A percentile compares a stretch with the other conserved stretches of the same genome.
phyloP scores from a whole-genome alignment of 1,139 yeast species.

The Pichia sp. region DNA sequence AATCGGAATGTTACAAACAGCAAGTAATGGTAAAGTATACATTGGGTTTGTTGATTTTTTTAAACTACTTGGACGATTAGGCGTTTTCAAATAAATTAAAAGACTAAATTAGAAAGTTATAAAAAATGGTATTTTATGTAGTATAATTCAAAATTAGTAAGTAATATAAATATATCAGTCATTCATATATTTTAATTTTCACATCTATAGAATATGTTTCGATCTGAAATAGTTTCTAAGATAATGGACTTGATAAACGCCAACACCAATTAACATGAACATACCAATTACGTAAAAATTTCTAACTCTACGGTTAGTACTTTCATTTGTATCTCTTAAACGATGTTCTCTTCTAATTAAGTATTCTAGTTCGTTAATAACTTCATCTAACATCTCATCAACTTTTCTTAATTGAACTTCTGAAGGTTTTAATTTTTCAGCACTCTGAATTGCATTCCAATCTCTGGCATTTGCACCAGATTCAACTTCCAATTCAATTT shows the following conservation, averaged over 20 bases:
- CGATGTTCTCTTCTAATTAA: conserved; percentile 82
- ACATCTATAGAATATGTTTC: conserved; percentile 72
- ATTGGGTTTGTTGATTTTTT: conserved; percentile 39
- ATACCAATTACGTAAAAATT: conserved; percentile 71
- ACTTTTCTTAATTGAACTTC: conserved; percentile 84
- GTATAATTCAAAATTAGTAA: not conserved
- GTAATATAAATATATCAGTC: not conserved
- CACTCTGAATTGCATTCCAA: conserved; percentile 92
- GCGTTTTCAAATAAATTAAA: conserved; percentile 26
- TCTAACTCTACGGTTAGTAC: conserved; percentile 82
- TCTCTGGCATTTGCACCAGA: conserved; percentile 97
- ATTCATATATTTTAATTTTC: too few species aligned
- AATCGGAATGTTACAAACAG: conserved; percentile 39
- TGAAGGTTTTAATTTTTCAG: conserved; percentile 86
- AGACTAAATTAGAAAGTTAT: not conserved
- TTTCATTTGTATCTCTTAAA: conserved; percentile 93
- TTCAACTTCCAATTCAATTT: conserved; percentile 85
- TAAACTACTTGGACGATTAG: conserved; percentile 39
- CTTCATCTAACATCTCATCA: conserved; percentile 78
- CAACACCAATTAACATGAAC: conserved; percentile 65
- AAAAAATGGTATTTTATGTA: not conserved
- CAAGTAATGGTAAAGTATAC: conserved; percentile 31
- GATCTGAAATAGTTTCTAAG: conserved; percentile 90
- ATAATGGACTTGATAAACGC: conserved; percentile 88
- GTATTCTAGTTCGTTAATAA: conserved; percentile 71